Evolutionary conservation across 176 grass and related monocot genomes (phyloP).

Genomic region (Bromus sterilis): DNA sequence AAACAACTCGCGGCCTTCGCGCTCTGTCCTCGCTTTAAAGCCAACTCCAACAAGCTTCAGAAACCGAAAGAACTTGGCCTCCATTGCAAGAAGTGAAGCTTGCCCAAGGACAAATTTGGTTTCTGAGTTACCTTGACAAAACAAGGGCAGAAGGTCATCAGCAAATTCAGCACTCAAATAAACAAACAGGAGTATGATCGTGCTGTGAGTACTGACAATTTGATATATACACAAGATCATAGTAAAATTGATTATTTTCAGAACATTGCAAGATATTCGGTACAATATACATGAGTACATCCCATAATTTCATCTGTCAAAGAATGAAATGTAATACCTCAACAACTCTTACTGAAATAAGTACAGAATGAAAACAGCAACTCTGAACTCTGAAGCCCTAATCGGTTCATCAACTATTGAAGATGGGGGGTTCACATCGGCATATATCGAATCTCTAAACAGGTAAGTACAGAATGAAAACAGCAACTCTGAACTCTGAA

Average conservation of each 20-base stretch:
- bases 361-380: neutral
- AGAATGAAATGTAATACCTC: neutral
- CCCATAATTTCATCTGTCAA: neutral
- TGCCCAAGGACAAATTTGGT: neutral
- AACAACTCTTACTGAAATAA: neutral
- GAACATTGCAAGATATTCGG: neutral
- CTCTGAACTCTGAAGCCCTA: neutral
- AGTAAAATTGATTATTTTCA: neutral
- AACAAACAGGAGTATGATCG: neutral
- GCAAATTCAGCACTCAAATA: neutral
- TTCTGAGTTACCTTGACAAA: neutral
- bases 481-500: neutral
- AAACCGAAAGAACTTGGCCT: conserved; percentile 54
- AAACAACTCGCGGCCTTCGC: conserved; percentile 53
- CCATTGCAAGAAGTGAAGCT: conserved; percentile 19
- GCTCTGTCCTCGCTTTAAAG: conserved; percentile 63
- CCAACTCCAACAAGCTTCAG: conserved; percentile 63
- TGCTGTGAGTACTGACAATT: neutral
- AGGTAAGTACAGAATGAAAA: neutral
- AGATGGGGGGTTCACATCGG: neutral
- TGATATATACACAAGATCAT: neutral
- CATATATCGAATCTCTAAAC: neutral
- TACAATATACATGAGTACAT: neutral
- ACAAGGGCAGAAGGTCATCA: neutral
- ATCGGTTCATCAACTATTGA: neutral